phyloP scores from a whole-genome alignment of 768 basidiomycete species.

The Lactarius hengduanensis region DNA sequence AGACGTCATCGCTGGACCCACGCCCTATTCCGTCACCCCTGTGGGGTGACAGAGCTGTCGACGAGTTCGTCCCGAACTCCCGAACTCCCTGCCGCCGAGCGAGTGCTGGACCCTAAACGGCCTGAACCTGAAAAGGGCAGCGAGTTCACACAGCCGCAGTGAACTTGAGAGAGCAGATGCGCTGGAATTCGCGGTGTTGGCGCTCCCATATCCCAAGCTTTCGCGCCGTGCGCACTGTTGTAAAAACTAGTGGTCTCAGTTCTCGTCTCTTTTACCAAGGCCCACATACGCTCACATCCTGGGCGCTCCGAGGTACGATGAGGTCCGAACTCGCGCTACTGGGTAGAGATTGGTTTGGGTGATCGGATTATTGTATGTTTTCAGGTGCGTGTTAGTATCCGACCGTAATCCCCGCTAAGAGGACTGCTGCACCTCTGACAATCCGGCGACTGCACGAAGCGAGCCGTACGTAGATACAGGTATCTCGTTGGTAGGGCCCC shows the following conservation, averaged over 20 bases:
- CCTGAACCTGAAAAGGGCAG: not conserved
- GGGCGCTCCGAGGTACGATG: not conserved
- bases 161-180: not conserved
- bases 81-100: not conserved
- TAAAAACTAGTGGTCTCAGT: not conserved
- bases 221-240: not conserved
- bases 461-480: no score
- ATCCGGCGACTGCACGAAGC: no score
- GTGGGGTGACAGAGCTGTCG: not conserved
- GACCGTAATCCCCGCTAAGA: no score
- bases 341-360: no score
- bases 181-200: not conserved
- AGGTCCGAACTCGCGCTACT: not conserved
- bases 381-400: no score
- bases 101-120: no score
- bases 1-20: slow-evolving; percentile 1
- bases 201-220: not conserved
- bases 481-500: no score
- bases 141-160: no score
- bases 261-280: not conserved
- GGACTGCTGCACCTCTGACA: no score
- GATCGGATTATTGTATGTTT: no score
- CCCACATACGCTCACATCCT: not conserved
- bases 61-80: not conserved
- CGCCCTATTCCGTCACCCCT: not conserved